Percentiles rank a stretch among this genome's conserved stretches.
Evolutionary conservation across 176 grass and related monocot species (phyloP).

Genomic region (Chrysopogon serrulatus): DNA sequence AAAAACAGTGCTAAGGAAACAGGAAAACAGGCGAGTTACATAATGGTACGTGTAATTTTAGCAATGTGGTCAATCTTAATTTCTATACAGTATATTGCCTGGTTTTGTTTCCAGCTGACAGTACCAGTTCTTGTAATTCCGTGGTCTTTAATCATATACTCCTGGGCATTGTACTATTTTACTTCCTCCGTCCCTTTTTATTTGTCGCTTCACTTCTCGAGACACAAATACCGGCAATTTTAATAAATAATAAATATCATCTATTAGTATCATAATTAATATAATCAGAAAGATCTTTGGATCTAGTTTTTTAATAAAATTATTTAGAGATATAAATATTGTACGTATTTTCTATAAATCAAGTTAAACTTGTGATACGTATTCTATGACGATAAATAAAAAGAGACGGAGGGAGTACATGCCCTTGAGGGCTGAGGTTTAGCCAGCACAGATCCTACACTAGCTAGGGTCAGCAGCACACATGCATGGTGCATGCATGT

Average conservation of each 20-base stretch:
- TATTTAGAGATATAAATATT: too few relatives aligned
- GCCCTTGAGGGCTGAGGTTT: background rate
- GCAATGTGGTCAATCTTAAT: background rate
- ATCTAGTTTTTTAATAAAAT: too few relatives aligned
- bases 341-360: too few relatives aligned
- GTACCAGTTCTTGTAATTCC: background rate
- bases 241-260: too few relatives aligned
- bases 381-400: background rate
- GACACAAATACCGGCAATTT: too few relatives aligned
- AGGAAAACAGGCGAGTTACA: background rate
- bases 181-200: too few relatives aligned
- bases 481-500: background rate
- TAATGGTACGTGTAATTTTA: too few relatives aligned
- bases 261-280: too few relatives aligned
- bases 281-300: too few relatives aligned
- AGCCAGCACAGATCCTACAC: slow-evolving; percentile 14
- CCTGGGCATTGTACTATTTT: background rate
- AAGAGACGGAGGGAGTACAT: too few relatives aligned
- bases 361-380: too few relatives aligned
- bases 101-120: background rate
- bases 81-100: background rate
- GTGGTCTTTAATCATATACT: background rate
- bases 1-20: background rate
- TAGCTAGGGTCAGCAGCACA: background rate
- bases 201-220: too few relatives aligned